phyloP scores from a whole-genome alignment of 805 yeast genomes.

The Vanderwaltozyma tropicalis region DNA sequence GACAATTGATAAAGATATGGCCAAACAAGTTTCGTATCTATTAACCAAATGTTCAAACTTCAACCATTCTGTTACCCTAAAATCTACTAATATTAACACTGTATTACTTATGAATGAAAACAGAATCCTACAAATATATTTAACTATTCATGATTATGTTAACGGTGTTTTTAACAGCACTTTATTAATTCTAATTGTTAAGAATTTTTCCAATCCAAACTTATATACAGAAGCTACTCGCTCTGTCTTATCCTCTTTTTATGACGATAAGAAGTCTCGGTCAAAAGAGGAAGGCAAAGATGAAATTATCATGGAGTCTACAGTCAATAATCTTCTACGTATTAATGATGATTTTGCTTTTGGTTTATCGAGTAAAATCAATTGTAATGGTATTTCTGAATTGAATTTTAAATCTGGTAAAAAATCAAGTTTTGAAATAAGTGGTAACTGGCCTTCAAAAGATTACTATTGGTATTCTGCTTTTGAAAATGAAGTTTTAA shows the following conservation, averaged over 20 bases:
- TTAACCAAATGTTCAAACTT: slow-evolving; percentile 34
- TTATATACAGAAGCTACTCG: slow-evolving; percentile 14
- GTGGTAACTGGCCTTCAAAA: slow-evolving; percentile 16
- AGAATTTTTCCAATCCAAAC: slow-evolving; percentile 38
- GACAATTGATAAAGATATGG: slow-evolving; percentile 33
- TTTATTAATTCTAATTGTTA: slow-evolving; percentile 30
- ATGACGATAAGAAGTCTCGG: slow-evolving; percentile 12
- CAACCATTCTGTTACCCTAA: slow-evolving; percentile 23
- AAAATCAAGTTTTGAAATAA: slow-evolving; percentile 18
- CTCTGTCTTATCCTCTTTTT: slow-evolving; percentile 1
- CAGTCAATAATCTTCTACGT: slow-evolving; percentile 17
- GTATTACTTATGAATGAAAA: slow-evolving; percentile 32
- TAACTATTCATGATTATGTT: slow-evolving; percentile 27
- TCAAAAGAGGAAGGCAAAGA: slow-evolving; percentile 9
- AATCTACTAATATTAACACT: slow-evolving; percentile 22
- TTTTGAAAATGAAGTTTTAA: slow-evolving; percentile 26
- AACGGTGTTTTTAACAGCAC: slow-evolving; percentile 33
- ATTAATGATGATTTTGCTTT: slow-evolving; percentile 35
- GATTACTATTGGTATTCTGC: slow-evolving; percentile 28
- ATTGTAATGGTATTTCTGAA: slow-evolving; percentile 29
- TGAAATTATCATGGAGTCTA: slow-evolving; percentile 9
- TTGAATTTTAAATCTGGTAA: slow-evolving; percentile 22
- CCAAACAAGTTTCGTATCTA: slow-evolving; percentile 38
- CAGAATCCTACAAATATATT: slow-evolving; percentile 37
- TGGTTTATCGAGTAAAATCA: slow-evolving; percentile 45